Base-by-base conservation (phyloP, 2,329 filamentous ascomycete genomes). In the Nothopassalora personata region DNA sequence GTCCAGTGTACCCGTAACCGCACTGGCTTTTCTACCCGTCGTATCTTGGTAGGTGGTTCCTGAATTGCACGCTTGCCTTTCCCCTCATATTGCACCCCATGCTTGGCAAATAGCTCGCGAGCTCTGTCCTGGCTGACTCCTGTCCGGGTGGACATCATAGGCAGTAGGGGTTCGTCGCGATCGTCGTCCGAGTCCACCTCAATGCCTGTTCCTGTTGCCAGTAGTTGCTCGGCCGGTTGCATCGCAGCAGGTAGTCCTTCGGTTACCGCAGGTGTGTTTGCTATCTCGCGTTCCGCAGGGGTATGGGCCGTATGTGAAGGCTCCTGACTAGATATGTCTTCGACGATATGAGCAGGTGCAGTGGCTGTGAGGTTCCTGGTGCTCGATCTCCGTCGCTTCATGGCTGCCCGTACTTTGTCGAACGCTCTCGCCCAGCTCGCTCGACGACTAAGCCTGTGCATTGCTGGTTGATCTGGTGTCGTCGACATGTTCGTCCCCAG, bases 1-100 rank as follows among this genome's bases (percentile, higher is more conserved):
- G 83, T 86, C 66, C 87, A 84, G 72, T 89, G 88, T 55, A 91
- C 83, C 56, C 89, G 85, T 83, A 92, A 88, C 59, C 88, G 85
- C 65, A 91, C 88, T 11, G 87, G 83, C 77, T 89, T 91, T 53
- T 71, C 68, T 4, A 71, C 66, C 27, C 68, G 68, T 59, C 66
- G 57, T 23, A 67, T 62, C 57, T 70, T 70, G n/a, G 54, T 59
- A 1, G 67, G 64, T 34, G 64, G 64, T 48, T 65, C 64, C 30
- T 61, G 54, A 11, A 57, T 46, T 30, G 59, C 31, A 6, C 54
- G 58, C 53, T 59, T 60, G 28, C 55, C 53, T 23, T 60, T 60
- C 9, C 61, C 33, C n/a, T 61, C 55, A 56, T 68, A 73, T 1
- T 72, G 71, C 58, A 78, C 67, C 28, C 75, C 75, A 51, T 78